Evolutionary conservation across 2,329 filamentous ascomycete genomes (phyloP).

Genomic region (Coniochaeta sp.): DNA sequence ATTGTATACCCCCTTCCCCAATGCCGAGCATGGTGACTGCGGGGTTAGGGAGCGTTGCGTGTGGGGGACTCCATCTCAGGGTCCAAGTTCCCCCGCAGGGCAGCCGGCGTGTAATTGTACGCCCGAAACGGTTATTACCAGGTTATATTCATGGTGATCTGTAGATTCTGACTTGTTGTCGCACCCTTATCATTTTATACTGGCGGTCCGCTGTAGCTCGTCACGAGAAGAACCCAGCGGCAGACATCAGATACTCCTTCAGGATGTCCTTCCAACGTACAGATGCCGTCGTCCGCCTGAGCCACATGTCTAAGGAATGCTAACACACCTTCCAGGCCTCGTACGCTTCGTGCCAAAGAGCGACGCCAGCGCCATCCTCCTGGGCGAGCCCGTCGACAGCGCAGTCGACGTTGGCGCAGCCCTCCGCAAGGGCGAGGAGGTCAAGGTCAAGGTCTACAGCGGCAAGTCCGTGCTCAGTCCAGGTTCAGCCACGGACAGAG

Average conservation of each 20-base stretch:
- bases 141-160: not conserved
- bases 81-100: slow-evolving; percentile 1
- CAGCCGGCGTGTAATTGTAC: not conserved
- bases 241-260: not conserved
- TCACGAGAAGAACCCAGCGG: not conserved
- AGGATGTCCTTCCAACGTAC: not conserved
- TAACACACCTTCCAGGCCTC: slow-evolving; percentile 35
- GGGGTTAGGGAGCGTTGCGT: no score
- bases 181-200: not conserved
- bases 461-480: slow-evolving; percentile 50
- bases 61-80: not conserved
- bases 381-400: slow-evolving; percentile 47
- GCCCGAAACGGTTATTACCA: not conserved
- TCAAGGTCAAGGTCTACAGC: slow-evolving; percentile 48
- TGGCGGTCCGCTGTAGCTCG: not conserved
- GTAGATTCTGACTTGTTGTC: not conserved
- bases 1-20: not conserved
- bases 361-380: slow-evolving; percentile 38
- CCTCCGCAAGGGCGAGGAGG: slow-evolving; percentile 46
- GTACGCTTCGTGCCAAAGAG: slow-evolving; percentile 51
- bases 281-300: not conserved
- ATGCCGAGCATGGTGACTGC: not conserved
- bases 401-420: slow-evolving; percentile 50
- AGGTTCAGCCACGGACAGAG: slow-evolving; percentile 40
- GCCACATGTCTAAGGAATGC: not conserved